Evolutionary conservation across 768 basidiomycete species (phyloP), one percentile per base, ranked within the genome.

Genomic region (Xerocomus spinulosus): DNA sequence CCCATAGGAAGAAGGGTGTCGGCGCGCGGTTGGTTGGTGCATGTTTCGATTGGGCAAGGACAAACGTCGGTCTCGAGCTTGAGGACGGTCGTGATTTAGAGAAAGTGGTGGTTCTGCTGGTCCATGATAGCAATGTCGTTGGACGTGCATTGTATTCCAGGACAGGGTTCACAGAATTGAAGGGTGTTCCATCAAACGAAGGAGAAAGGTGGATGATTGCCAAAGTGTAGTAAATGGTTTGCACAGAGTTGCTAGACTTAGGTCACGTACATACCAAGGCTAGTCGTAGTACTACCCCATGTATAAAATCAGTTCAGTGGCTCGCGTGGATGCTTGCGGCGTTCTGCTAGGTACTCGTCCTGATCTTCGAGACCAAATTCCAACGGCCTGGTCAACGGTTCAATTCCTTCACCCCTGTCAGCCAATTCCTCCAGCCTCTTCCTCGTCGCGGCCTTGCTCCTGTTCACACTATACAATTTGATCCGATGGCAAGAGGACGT

Each of bases 391-490:
- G n/a, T n/a, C n/a, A n/a, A n/a, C n/a, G n/a, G n/a, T n/a, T n/a
- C n/a, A n/a, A n/a, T n/a, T n/a, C n/a, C n/a, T n/a, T n/a, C n/a
- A n/a, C n/a, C n/a, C n/a, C n/a, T n/a, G n/a, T n/a, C n/a, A n/a
- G n/a, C n/a, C n/a, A n/a, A n/a, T n/a, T n/a, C n/a, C n/a, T n/a
- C 68, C 29, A 77, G 62, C 39, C 70, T 66, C 38, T 54, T n/a
- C n/a, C 68, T 70, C 3, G 79, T 78, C 14, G 66, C 70, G 1
- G 72, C 69, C 39, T 59, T 64, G 3, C 70, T 59, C 41, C 49
- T 68, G 58, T 78, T 79, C 46, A 81, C 74, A 54, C 75, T 76
- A 63, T 76, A 79, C 2, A 81, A 37, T 58, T 77, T 77, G 67
- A 81, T 74, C 23, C 77, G 73, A 47, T n/a, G n/a, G n/a, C n/a